Evolutionary conservation across 1,139 yeast species (phyloP), one percentile per base, ranked within the genome.

Genomic region (Suhomyces bribrorum): DNA sequence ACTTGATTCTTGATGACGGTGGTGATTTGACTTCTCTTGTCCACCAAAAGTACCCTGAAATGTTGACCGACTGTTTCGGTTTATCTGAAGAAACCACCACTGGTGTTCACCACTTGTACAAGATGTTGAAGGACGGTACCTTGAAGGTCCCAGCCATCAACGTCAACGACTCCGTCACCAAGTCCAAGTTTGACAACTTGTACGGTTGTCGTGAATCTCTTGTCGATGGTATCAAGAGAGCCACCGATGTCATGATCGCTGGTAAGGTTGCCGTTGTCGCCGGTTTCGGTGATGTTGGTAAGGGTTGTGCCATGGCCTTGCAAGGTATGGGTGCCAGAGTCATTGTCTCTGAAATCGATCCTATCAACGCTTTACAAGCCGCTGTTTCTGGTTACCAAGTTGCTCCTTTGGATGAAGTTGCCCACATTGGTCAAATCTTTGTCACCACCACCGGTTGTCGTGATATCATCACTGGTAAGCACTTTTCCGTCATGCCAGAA

Each of bases 281-380:
- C 50, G 99, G 99, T 73, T 92, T 83, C 79, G 99, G 99, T 83
- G 99, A 92, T 69, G 99, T 92, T 63, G 99, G 99, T 79, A 92
- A 92, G 80, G 99, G 99, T 73, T 92, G 98, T 80, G 97, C 97
- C 66, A 86, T 90, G 87, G 97, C 99, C 57, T 83, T 94, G 63
- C 87, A 90, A 76, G 92, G 95, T 64, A 90, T 92, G 97, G 99
- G 99, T 77, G 97, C 99, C 53, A 87, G 97, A 73, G 99, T 92
- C 59, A 81, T 94, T 55, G 87, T 92, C 63, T 86, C 98, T 56
- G 99, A 92, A 79, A 80, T 92, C 61, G 99, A 92, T 73, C 99
- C 99, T 64, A 92, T 92, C 76, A 92, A 92, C 72, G 99, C 99
- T 59, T 81, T 92, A 62, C 99, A 92, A 79, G 99, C 98, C 57